Evolutionary conservation across 177 flowering plant species (phyloP).

Genomic region (Telopea speciosissima): DNA sequence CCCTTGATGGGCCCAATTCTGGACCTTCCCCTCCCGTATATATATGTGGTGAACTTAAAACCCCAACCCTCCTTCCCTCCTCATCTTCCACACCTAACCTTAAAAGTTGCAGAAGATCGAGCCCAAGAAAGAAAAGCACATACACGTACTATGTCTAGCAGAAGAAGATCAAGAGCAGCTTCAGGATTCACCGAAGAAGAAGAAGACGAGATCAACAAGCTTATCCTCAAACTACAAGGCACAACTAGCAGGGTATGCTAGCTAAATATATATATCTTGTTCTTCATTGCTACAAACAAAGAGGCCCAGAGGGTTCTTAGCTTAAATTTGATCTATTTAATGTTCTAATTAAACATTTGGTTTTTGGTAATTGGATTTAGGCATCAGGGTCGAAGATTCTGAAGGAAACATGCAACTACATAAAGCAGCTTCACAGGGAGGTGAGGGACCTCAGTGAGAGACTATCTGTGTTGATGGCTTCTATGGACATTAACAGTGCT

Average conservation of each 20-base stretch:
- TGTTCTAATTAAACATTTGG: not conserved
- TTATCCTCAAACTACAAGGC: slow-evolving; percentile 30
- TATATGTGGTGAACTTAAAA: not conserved
- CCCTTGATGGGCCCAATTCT: not conserved
- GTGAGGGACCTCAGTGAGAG: slow-evolving; percentile 61
- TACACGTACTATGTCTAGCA: slow-evolving; percentile 22
- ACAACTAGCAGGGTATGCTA: slow-evolving; percentile 12
- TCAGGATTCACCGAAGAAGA: slow-evolving; percentile 22
- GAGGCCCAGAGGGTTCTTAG: too few relatives aligned
- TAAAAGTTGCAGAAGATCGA: too few relatives aligned
- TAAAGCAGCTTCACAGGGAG: slow-evolving; percentile 52
- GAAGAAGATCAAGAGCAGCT: slow-evolving; percentile 19
- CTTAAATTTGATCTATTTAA: too few relatives aligned
- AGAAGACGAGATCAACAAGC: slow-evolving; percentile 32
- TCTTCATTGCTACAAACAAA: not conserved
- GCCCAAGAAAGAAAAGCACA: slow-evolving; percentile 6
- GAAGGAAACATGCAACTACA: slow-evolving; percentile 72
- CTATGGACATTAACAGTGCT: slow-evolving; percentile 46
- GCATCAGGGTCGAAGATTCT: slow-evolving; percentile 54
- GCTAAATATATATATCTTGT: not conserved
- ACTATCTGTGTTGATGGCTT: slow-evolving; percentile 49
- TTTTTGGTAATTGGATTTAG: slow-evolving; percentile 19
- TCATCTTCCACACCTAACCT: too few relatives aligned
- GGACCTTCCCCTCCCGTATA: too few relatives aligned
- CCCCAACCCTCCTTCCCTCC: not conserved